phyloP scores from a whole-genome alignment of 202 grass and related monocot species.

The Dendrocalamus latiflorus region DNA sequence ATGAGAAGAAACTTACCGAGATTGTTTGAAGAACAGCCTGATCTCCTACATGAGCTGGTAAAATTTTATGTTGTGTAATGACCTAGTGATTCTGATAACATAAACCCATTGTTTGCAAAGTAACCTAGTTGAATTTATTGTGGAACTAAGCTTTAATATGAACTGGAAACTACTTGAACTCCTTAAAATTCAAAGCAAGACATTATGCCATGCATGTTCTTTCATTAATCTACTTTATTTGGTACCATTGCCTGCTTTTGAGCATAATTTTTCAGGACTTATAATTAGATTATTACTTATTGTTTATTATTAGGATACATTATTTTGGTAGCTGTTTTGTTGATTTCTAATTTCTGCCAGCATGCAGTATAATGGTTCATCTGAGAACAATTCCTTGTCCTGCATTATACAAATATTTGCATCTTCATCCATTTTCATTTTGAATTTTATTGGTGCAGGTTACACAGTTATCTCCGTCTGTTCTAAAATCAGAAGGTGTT shows the following conservation, averaged over 20 bases:
- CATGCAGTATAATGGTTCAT: neutral
- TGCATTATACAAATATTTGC: neutral
- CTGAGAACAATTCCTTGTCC: neutral
- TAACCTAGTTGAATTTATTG: slow-evolving; percentile 1
- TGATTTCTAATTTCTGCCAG: neutral
- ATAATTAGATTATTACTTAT: slow-evolving; percentile 9
- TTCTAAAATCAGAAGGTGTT: slow-evolving; percentile 86
- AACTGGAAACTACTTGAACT: neutral
- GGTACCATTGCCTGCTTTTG: slow-evolving; percentile 7
- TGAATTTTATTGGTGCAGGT: slow-evolving; percentile 60
- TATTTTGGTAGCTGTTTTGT: neutral
- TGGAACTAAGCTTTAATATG: neutral
- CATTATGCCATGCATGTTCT: slow-evolving; percentile 1
- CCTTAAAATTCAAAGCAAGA: slow-evolving; percentile 1
- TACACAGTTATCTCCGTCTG: slow-evolving; percentile 91
- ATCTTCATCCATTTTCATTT: slow-evolving; percentile 12
- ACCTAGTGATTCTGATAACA: slow-evolving; percentile 13
- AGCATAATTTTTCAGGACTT: slow-evolving; percentile 15
- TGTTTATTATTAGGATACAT: neutral
- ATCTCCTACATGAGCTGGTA: slow-evolving; percentile 95
- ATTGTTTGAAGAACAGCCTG: slow-evolving; percentile 92
- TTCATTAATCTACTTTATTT: neutral
- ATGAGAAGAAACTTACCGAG: slow-evolving; percentile 87
- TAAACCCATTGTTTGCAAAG: neutral
- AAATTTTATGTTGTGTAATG: slow-evolving; percentile 10